Evolutionary conservation across 2,329 filamentous ascomycete species (phyloP).

Genomic region (Colletotrichum theobromicola): DNA sequence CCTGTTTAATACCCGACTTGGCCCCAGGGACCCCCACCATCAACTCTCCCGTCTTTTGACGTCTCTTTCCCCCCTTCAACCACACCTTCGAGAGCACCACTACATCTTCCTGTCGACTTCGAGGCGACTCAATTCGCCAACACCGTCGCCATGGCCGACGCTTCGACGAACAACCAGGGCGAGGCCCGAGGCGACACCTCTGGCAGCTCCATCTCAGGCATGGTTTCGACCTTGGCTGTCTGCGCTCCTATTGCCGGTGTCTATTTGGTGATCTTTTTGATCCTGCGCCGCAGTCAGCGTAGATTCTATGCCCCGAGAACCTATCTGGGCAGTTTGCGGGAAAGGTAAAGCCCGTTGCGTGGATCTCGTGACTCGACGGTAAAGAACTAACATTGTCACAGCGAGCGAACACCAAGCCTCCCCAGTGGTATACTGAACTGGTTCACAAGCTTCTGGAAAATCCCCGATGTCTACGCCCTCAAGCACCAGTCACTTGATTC

Average conservation of each 20-base stretch:
- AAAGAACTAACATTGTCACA: slow-evolving; percentile 22
- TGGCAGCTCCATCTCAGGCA: slow-evolving; percentile 29
- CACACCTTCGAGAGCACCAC: background rate
- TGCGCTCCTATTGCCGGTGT: slow-evolving; percentile 49
- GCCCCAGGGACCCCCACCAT: slow-evolving; percentile 10
- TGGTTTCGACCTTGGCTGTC: slow-evolving; percentile 58
- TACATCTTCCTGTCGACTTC: background rate
- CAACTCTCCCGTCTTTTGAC: background rate
- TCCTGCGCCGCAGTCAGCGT: slow-evolving; percentile 48
- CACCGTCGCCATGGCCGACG: background rate
- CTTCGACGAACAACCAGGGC: background rate
- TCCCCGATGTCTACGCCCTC: slow-evolving; percentile 76
- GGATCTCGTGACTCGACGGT: too few species aligned
- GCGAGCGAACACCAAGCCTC: slow-evolving; percentile 62
- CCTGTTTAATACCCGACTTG: slow-evolving; percentile 15
- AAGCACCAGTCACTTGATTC: slow-evolving; percentile 87
- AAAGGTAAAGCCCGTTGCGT: slow-evolving; percentile 33
- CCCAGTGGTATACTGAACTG: slow-evolving; percentile 66
- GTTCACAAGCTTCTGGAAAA: slow-evolving; percentile 66
- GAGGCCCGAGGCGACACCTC: background rate
- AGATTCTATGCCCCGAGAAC: slow-evolving; percentile 57
- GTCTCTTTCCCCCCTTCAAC: background rate
- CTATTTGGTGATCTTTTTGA: slow-evolving; percentile 49
- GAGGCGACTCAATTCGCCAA: background rate
- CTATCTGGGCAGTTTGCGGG: slow-evolving; percentile 51